Conservation (phyloP, 1,284 basidiomycete species). For the Fomes fomentarius region DNA sequence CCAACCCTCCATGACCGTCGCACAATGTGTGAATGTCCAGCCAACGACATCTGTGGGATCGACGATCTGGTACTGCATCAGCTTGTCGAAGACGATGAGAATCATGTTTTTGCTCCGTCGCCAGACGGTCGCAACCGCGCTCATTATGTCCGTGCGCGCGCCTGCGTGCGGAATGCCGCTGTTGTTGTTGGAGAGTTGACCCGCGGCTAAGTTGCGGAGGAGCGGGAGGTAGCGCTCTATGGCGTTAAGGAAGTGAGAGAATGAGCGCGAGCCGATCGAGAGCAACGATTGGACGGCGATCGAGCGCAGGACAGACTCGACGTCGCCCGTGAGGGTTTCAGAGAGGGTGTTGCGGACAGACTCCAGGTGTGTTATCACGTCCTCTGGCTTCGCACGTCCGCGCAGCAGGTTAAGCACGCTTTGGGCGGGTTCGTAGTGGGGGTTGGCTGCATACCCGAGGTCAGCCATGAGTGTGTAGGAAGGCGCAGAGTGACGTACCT, state of each 20-base stretch:
- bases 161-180: conserved; percentile 50
- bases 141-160: conserved; percentile 73
- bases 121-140: conserved; percentile 80
- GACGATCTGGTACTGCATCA: conserved; percentile 98
- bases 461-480: background rate
- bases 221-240: conserved; percentile 96
- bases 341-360: conserved; percentile 62
- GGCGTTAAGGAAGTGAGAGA: conserved; percentile 97
- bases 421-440: conserved; percentile 80
- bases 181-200: conserved; percentile 40
- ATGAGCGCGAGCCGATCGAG: conserved; percentile 91
- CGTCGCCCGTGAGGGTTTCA: conserved; percentile 57
- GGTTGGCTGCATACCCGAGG: conserved; percentile 52
- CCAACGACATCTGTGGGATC: conserved; percentile 91
- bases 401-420: conserved; percentile 84
- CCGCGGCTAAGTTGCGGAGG: conserved; percentile 71
- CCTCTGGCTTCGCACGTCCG: conserved; percentile 75
- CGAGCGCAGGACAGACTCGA: conserved; percentile 69
- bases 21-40: conserved; percentile 76
- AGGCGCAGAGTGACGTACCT: conserved; percentile 23
- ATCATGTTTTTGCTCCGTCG: conserved; percentile 82
- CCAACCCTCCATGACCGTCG: conserved; percentile 30
- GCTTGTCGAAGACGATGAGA: conserved; percentile 92
- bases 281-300: conserved; percentile 91
- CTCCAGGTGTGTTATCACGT: conserved; percentile 80